Evolutionary conservation across 306 rosid species (phyloP), one percentile per base, ranked within the genome.

Genomic region (Pachyrhizus erosus): DNA sequence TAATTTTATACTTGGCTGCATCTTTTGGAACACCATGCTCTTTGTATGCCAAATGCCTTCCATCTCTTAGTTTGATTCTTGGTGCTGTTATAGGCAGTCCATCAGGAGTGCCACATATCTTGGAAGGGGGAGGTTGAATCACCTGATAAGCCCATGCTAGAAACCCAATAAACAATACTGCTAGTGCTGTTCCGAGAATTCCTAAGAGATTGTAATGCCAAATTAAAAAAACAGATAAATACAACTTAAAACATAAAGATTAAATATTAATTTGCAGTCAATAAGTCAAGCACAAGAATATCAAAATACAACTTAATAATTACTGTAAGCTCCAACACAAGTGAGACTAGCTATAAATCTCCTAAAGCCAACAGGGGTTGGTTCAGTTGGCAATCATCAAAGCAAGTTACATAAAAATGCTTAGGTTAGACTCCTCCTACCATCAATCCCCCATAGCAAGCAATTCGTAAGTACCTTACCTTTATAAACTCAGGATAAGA

Each of bases 41-140:
- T 74, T 89, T 84, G 89, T 91, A 96, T 20, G 99, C 97, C 86
- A 93, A 87, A 88, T 91, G 85, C 73, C 99, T 91, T 78, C 97
- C 97, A 84, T 96, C 97, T 73, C 92, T 89, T 55, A 96, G 90
- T 82, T 91, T 91, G 80, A 92, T 87, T 86, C 96, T 90, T 17
- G 89, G 75, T 37, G 94, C 94, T 40, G 98, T 96, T 72, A 93
- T 67, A 37, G 91, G 90, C 1, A 89, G 97, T 21, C 97, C 99
- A 76, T 79, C 89, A 9, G 90, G 81, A 78, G 96, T 83, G 66
- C 99, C 98, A 81, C 98, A 93, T 80, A 74, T 87, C 83, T 91
- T 93, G 6, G 91, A 81, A 23, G 94, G 89, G 82, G 93, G 94
- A 87, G 97, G 94, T 76, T 61, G 97, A 75, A 80, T 85, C 66